Evolutionary conservation across 441 rosid genomes (phyloP).

Genomic region (Erysimum pusillum): DNA sequence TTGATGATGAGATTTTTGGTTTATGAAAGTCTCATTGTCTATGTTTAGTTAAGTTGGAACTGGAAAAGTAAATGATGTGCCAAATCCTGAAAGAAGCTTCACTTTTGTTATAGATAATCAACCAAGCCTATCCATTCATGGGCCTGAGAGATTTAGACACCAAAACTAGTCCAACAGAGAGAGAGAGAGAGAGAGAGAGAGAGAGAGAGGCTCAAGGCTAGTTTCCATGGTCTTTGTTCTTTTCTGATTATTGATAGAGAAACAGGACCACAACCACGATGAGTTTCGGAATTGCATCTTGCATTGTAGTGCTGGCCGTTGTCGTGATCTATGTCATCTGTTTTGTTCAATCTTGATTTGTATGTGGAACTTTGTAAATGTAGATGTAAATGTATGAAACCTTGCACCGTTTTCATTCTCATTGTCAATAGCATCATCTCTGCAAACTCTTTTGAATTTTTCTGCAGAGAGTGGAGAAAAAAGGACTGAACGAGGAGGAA

Average conservation of each 20-base stretch:
- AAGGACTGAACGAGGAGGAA: slow-evolving; percentile 51
- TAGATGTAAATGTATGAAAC: slow-evolving; percentile 20
- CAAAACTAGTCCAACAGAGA: slow-evolving; percentile 11
- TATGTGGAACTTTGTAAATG: background rate
- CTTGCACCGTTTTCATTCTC: slow-evolving; percentile 37
- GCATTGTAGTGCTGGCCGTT: slow-evolving; percentile 34
- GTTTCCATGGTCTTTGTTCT: slow-evolving; percentile 36
- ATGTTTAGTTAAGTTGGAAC: slow-evolving; percentile 16
- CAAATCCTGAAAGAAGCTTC: slow-evolving; percentile 34
- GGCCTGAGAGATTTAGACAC: slow-evolving; percentile 36
- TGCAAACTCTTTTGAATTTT: slow-evolving; percentile 23
- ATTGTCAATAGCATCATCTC: slow-evolving; percentile 48
- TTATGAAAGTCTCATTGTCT: slow-evolving; percentile 13
- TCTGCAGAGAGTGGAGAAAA: slow-evolving; percentile 37
- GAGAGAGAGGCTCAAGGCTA: background rate
- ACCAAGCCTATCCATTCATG: slow-evolving; percentile 26
- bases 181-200: background rate
- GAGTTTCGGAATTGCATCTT: background rate
- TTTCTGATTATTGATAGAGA: slow-evolving; percentile 37
- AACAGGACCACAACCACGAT: slow-evolving; percentile 43
- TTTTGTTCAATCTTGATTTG: slow-evolving; percentile 8
- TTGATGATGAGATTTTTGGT: slow-evolving; percentile 8
- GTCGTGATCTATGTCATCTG: slow-evolving; percentile 31
- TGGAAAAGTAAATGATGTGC: slow-evolving; percentile 15
- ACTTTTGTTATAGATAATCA: slow-evolving; percentile 9